Evolutionary conservation across 2,329 filamentous ascomycete genomes (phyloP).

Genomic region (Aspergillus quadrilineatus): DNA sequence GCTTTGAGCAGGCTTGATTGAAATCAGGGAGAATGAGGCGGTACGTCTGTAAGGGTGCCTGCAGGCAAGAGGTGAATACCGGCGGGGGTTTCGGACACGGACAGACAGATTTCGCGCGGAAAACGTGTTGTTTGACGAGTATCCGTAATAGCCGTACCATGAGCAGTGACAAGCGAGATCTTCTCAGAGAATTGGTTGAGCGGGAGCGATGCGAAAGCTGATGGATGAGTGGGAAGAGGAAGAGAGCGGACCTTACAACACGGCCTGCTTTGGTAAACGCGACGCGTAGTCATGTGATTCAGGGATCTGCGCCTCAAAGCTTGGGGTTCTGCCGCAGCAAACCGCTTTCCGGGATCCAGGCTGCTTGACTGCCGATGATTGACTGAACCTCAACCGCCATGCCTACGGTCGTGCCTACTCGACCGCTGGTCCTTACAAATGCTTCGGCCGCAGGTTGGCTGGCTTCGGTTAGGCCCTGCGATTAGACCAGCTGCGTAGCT

Average conservation of each 20-base stretch:
- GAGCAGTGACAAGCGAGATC: neutral
- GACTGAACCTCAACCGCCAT: neutral
- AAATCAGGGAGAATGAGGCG: slow-evolving; percentile 78
- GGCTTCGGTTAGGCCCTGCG: no score
- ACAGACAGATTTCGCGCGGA: neutral
- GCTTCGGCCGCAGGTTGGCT: no score
- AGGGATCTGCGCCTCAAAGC: neutral
- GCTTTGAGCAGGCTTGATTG: slow-evolving; percentile 55
- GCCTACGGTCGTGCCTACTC: no score
- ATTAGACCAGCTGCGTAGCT: no score
- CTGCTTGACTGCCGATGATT: neutral
- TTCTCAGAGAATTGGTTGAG: slow-evolving; percentile 11
- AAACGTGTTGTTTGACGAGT: neutral
- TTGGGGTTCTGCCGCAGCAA: neutral
- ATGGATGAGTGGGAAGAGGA: neutral
- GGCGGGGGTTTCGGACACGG: slow-evolving; percentile 5
- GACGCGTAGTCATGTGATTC: slow-evolving; percentile 5
- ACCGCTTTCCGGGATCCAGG: neutral
- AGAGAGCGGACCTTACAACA: neutral
- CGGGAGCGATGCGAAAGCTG: slow-evolving; percentile 7
- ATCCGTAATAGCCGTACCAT: neutral
- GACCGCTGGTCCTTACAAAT: no score
- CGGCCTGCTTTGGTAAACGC: neutral
- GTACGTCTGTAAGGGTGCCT: slow-evolving; percentile 54
- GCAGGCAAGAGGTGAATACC: slow-evolving; percentile 38